Evolutionary conservation across 768 basidiomycete genomes (phyloP), one percentile per base, ranked within the genome.

Genomic region (Serendipita indica): DNA sequence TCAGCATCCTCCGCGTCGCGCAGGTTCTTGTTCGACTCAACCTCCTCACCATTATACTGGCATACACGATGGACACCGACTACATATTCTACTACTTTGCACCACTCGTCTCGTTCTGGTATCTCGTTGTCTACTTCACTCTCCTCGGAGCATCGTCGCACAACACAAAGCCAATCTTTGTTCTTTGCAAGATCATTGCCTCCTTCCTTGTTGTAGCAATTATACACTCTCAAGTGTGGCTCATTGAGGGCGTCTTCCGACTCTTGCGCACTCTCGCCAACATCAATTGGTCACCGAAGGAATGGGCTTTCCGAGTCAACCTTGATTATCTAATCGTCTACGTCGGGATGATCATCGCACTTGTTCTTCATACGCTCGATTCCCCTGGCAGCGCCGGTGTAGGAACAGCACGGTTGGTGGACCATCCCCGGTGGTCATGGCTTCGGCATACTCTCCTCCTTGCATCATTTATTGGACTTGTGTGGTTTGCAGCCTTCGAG

Each of bases 71-170:
- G 90, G 81, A 92, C 72, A 90, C 89, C 60, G 78, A 89, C 69
- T 96, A 92, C 70, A 79, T 90, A 62, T 87, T 80, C 49, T 92
- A 92, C 70, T 94, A 92, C 71, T 92, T 91, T 65, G 78, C 89
- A 7, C 91, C 91, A 5, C 75, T 94, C 65, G 89, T 92, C 28
- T 86, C 89, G 22, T 79, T 85, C 79, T 92, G 87, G 88, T 94
- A 84, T 71, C 69, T 89, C 60, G 77, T 92, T 73, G 80, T 93
- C 69, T 93, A 89, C 72, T 71, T 70, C 52, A 93, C 90, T 39
- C 80, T 96, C 77, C 73, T 73, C 58, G 65, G 80, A 49, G 89
- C 85, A 7, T 75, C 81, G 30, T 77, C 76, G 62, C 79, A 80
- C 75, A 96, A 96, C 75, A 81, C 81, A 58, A 79, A 76, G 30